Evolutionary conservation across 179 eudicot species (phyloP).

Genomic region (Silene coronaria): DNA sequence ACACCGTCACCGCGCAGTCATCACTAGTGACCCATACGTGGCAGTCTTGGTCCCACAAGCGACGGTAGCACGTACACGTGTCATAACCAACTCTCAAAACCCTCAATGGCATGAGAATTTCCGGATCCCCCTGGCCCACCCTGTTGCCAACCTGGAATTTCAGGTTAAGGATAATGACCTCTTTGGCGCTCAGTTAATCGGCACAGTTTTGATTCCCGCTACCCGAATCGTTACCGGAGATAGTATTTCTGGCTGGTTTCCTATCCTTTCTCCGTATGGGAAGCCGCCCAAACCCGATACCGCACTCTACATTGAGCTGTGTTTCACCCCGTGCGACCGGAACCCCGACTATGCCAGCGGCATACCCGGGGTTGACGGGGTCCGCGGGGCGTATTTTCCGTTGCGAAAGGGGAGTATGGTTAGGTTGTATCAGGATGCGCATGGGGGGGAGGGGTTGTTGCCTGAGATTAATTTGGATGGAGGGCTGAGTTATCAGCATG

Average conservation of each 20-base stretch:
- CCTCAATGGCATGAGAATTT: constrained; percentile 69
- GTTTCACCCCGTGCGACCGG: constrained; percentile 36
- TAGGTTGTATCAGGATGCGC: constrained; percentile 78
- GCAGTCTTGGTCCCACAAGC: constrained; percentile 59
- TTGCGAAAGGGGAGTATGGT: constrained; percentile 52
- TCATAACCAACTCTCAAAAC: constrained; percentile 53
- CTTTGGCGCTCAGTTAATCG: constrained; percentile 79
- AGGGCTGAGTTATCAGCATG: constrained; percentile 37
- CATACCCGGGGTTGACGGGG: constrained; percentile 42
- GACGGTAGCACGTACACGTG: constrained; percentile 81
- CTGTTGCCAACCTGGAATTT: constrained; percentile 43
- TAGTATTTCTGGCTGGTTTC: constrained; percentile 55
- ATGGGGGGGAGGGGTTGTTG: constrained; percentile 38
- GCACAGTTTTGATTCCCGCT: constrained; percentile 49
- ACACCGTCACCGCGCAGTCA: constrained; percentile 51
- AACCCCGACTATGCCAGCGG: constrained; percentile 35
- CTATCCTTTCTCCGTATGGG: constrained; percentile 39
- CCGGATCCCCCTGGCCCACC: constrained; percentile 64
- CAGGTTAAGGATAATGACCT: constrained; percentile 75
- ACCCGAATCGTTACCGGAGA: constrained; percentile 45
- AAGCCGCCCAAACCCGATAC: constrained; percentile 55
- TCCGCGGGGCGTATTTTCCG: constrained; percentile 59
- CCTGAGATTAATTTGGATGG: constrained; percentile 59
- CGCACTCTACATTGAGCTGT: constrained; percentile 42
- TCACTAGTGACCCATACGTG: constrained; percentile 93